A percentile compares a stretch with the other conserved stretches of the same genome.
Conservation (phyloP, 495 filamentous ascomycete species). For the Aspergillus diversus region DNA sequence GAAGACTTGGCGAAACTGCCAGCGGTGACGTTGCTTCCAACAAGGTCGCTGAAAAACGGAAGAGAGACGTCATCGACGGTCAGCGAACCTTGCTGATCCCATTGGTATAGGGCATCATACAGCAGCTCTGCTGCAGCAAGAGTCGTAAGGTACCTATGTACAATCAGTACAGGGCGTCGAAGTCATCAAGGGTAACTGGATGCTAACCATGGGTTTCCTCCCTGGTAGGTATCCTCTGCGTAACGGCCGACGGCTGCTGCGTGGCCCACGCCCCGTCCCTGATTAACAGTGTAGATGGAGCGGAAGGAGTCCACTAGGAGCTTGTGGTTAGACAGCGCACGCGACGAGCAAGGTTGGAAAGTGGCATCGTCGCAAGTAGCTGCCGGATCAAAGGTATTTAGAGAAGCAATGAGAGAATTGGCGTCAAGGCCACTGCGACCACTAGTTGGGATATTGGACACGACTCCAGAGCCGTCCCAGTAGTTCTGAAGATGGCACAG, state of each 20-base stretch:
- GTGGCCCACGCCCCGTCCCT: constrained; percentile 41
- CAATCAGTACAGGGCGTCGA: constrained; percentile 1
- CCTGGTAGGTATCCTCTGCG: constrained; percentile 68
- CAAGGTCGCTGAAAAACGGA: constrained; percentile 48
- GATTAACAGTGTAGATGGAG: constrained; percentile 46
- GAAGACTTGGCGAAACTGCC: constrained; percentile 43
- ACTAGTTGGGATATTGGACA: constrained; percentile 46
- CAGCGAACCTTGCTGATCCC: constrained; percentile 48
- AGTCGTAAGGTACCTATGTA: constrained; percentile 39
- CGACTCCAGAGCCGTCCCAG: constrained; percentile 50
- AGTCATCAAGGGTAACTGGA: background rate
- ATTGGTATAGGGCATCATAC: constrained; percentile 53
- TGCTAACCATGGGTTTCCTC: constrained; percentile 60
- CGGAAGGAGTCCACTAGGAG: constrained; percentile 55
- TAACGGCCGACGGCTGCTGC: constrained; percentile 71
- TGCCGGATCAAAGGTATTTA: constrained; percentile 51
- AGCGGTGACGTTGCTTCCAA: constrained; percentile 35
- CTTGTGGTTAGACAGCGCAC: constrained; percentile 55
- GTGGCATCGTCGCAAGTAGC: constrained; percentile 52
- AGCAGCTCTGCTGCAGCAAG: constrained; percentile 45
- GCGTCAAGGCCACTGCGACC: constrained; percentile 51
- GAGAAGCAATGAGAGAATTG: constrained; percentile 50
- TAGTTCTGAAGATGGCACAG: constrained; percentile 52
- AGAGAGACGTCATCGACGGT: constrained; percentile 44
- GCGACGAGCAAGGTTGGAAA: constrained; percentile 54